Evolutionary conservation across 495 filamentous ascomycete genomes (phyloP).

Genomic region (Penicillium ucsense): DNA sequence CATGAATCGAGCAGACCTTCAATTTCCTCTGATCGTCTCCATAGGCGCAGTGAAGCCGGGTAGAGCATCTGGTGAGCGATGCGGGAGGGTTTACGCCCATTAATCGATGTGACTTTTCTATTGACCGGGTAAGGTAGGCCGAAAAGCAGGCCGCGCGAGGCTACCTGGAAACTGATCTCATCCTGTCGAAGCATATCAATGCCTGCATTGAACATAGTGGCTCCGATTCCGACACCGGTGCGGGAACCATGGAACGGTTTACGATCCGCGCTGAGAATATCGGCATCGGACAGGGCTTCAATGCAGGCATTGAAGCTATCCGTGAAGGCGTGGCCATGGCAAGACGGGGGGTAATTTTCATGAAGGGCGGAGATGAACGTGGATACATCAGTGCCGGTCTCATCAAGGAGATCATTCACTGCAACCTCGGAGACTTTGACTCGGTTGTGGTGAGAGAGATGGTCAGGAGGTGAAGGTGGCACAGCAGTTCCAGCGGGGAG

Average conservation of each 20-base stretch:
- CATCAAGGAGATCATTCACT: constrained; percentile 69
- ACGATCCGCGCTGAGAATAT: constrained; percentile 54
- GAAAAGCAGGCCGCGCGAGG: constrained; percentile 73
- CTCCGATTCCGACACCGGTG: constrained; percentile 27
- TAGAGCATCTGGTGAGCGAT: constrained; percentile 81
- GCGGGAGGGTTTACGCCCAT: constrained; percentile 17
- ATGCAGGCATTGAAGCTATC: constrained; percentile 68
- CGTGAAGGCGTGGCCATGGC: constrained; percentile 49
- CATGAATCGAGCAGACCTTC: constrained; percentile 61
- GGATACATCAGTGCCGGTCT: constrained; percentile 77
- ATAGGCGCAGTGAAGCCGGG: constrained; percentile 66
- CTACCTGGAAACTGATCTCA: constrained; percentile 84
- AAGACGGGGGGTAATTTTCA: constrained; percentile 87
- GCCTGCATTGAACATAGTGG: constrained; percentile 36
- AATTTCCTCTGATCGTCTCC: constrained; percentile 69
- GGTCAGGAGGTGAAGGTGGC: constrained; percentile 46
- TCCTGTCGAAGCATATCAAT: constrained; percentile 76
- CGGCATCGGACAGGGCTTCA: constrained; percentile 76
- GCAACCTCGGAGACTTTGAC: constrained; percentile 59
- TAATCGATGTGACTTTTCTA: constrained; percentile 34
- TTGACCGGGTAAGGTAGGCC: constrained; percentile 78
- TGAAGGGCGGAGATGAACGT: constrained; percentile 90
- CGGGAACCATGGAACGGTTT: constrained; percentile 17
- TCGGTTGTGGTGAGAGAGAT: constrained; percentile 52
- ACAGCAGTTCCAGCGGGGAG: constrained; percentile 11